Conservation (phyloP, 257 asterid species). For the Solanum virginianum region DNA sequence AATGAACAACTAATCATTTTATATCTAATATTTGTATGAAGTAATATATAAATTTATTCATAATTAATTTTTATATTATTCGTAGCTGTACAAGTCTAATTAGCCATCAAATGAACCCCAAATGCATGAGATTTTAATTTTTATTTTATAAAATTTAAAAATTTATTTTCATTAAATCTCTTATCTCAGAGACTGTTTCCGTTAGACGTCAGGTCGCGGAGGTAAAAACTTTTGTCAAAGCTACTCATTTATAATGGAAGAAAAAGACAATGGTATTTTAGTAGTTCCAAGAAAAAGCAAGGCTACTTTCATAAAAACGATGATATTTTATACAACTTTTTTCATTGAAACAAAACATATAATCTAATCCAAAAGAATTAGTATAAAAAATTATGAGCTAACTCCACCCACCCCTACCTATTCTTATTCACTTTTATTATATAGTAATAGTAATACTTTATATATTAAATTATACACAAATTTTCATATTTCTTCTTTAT, state of each 20-base stretch:
- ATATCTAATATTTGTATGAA: too few species aligned
- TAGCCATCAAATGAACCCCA: too few species aligned
- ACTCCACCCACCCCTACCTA: constrained; percentile 38
- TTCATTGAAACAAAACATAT: background rate
- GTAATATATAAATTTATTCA: too few species aligned
- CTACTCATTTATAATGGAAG: background rate
- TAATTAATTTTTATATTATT: too few species aligned
- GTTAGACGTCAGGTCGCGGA: too few species aligned
- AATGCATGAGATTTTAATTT: too few species aligned
- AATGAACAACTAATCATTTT: too few species aligned
- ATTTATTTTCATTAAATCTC: too few species aligned
- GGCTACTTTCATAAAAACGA: background rate
- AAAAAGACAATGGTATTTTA: background rate
- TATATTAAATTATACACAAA: background rate
- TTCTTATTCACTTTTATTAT: constrained; percentile 7
- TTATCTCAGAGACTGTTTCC: too few species aligned
- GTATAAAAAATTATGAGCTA: constrained; percentile 9
- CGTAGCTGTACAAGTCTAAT: too few species aligned
- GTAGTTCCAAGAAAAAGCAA: background rate
- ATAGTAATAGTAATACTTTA: background rate
- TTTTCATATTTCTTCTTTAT: background rate
- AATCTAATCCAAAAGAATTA: background rate
- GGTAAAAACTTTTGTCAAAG: background rate
- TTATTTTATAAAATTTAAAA: too few species aligned
- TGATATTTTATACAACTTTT: background rate